These are phyloP conservation scores for Conticribra guillardii DNA, from an alignment of 108 stramenopile genomes.

Conservation along the genomic window DNA sequence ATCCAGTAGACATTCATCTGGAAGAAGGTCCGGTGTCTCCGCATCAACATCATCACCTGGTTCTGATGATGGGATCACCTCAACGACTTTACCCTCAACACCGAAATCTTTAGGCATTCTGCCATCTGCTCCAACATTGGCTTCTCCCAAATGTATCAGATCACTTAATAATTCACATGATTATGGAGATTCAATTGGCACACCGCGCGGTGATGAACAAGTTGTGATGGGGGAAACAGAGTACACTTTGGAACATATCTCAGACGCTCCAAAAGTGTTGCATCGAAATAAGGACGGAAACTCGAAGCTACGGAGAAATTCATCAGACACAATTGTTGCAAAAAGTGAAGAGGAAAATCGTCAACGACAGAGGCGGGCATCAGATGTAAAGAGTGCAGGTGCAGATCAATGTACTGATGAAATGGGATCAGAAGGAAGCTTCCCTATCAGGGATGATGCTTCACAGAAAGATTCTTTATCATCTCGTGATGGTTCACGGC, in stretches of 20 bases:
- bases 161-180: conserved; percentile 11
- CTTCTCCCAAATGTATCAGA: conserved; percentile 38
- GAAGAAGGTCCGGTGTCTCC: background rate
- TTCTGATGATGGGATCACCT: background rate
- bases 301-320: conserved; percentile 20
- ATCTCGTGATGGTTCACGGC: conserved; percentile 18
- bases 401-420: background rate
- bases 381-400: background rate
- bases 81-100: background rate
- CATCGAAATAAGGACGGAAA: background rate
- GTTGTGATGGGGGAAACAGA: conserved; percentile 22
- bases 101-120: background rate
- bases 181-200: background rate
- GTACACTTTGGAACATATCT: conserved; percentile 13
- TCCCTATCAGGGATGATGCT: background rate
- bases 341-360: conserved; percentile 18
- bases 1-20: background rate
- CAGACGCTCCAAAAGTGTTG: conserved; percentile 19
- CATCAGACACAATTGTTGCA: conserved; percentile 29
- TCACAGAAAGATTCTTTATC: background rate
- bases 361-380: conserved; percentile 6
- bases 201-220: background rate
- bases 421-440: background rate
- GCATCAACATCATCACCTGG: background rate
- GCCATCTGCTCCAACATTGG: conserved; percentile 19